Conservation (phyloP, 805 yeast species). For the Maudiozyma pseudohumilis region DNA sequence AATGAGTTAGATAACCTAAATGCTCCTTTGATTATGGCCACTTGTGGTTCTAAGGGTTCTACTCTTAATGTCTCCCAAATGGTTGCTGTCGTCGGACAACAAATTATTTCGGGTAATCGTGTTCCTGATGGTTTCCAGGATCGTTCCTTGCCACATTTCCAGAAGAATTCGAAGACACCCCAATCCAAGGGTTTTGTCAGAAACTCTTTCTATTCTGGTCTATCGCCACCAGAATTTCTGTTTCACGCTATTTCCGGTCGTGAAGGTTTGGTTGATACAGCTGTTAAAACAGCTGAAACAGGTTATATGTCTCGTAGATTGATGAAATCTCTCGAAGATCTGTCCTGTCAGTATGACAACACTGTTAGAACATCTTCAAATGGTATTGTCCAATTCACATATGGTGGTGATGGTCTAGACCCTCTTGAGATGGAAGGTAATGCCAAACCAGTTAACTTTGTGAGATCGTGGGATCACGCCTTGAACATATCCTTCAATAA, state of each 20-base stretch:
- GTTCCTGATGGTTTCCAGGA: conserved; percentile 99
- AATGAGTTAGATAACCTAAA: conserved; percentile 79
- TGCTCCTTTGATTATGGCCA: conserved; percentile 97
- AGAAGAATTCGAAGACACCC: conserved; percentile 92
- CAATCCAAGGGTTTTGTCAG: conserved; percentile 96
- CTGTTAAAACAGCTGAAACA: conserved; percentile 98
- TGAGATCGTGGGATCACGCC: conserved; percentile 92
- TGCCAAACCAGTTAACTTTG: conserved; percentile 89
- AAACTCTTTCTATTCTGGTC: conserved; percentile 88
- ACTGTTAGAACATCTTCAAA: conserved; percentile 93
- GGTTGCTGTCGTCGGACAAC: conserved; percentile 99
- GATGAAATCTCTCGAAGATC: conserved; percentile 95
- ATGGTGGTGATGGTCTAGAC: conserved; percentile 98
- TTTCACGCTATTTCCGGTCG: conserved; percentile 99
- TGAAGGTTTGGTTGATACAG: conserved; percentile 98
- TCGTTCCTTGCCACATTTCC: conserved; percentile 93
- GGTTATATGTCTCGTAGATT: conserved; percentile 97
- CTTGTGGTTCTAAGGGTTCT: conserved; percentile 98
- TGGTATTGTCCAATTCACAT: conserved; percentile 94
- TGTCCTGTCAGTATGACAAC: conserved; percentile 84
- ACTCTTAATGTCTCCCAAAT: conserved; percentile 96
- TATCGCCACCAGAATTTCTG: conserved; percentile 91
- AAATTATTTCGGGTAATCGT: conserved; percentile 96
- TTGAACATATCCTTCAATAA: conserved; percentile 56
- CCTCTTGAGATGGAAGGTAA: conserved; percentile 99